phyloP scores from a whole-genome alignment of 352 stramenopile species.

The Globisporangium middletonii region DNA sequence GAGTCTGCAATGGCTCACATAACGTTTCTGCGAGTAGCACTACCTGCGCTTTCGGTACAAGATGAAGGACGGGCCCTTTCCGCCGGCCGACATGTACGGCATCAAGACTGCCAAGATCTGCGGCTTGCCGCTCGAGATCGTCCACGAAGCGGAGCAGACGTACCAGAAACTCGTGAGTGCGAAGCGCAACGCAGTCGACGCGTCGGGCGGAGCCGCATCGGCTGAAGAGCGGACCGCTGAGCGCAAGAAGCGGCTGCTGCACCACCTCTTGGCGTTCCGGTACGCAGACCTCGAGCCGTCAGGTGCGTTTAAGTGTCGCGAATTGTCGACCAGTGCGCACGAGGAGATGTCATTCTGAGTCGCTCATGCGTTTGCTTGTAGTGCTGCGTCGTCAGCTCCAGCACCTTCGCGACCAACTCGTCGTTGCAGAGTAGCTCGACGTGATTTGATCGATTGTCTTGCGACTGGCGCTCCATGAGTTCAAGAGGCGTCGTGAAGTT shows the following conservation, averaged over 20 bases:
- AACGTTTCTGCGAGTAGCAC: constrained; percentile 22
- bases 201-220: constrained; percentile 7
- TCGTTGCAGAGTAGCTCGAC: constrained; percentile 14
- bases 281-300: constrained; percentile 48
- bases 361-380: constrained; percentile 12
- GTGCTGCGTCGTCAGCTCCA: constrained; percentile 61
- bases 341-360: background rate
- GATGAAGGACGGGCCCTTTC: constrained; percentile 61
- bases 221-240: constrained; percentile 19
- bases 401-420: constrained; percentile 51
- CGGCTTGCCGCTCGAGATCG: constrained; percentile 55
- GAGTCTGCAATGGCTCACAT: background rate
- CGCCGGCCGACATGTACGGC: constrained; percentile 62
- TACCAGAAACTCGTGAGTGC: constrained; percentile 28
- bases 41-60: constrained; percentile 56
- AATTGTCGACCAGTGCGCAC: too few relatives aligned
- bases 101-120: constrained; percentile 77
- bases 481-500: too few relatives aligned
- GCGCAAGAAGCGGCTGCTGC: constrained; percentile 41
- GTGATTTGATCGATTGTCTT: too few relatives aligned
- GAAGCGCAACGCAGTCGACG: constrained; percentile 15
- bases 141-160: constrained; percentile 43
- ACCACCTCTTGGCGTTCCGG: constrained; percentile 70
- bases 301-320: constrained; percentile 20
- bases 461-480: too few relatives aligned